Conservation (phyloP, 1,284 basidiomycete genomes). For the Apiotrichum sp. region DNA sequence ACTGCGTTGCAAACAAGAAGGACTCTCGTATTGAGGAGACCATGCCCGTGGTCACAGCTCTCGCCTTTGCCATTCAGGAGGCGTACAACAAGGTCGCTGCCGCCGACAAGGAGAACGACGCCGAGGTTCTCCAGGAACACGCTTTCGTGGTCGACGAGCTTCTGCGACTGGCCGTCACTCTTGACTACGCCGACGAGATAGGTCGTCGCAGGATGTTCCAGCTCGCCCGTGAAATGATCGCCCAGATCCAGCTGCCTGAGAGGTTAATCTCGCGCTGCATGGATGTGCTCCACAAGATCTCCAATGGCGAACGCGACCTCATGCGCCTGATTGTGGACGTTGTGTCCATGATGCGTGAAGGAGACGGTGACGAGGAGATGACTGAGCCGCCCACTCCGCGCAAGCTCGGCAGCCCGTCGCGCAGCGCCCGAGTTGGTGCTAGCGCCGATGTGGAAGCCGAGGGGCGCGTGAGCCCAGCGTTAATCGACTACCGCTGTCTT, state of each 20-base stretch:
- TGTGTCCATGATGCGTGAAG: constrained; percentile 68
- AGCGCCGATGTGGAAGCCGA: constrained; percentile 27
- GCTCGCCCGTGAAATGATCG: constrained; percentile 81
- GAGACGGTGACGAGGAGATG: constrained; percentile 50
- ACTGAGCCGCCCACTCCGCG: constrained; percentile 3
- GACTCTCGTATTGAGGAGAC: constrained; percentile 65
- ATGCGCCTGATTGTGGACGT: constrained; percentile 92
- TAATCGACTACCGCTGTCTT: constrained; percentile 77
- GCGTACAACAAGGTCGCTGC: constrained; percentile 65
- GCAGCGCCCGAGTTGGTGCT: too few relatives aligned
- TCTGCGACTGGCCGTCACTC: constrained; percentile 69
- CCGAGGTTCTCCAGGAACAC: constrained; percentile 50
- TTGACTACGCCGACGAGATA: constrained; percentile 93
- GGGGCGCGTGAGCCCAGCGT: constrained; percentile 50
- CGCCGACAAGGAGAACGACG: constrained; percentile 48
- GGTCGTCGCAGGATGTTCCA: constrained; percentile 87
- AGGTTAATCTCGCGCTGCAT: constrained; percentile 71
- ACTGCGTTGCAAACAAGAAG: constrained; percentile 62
- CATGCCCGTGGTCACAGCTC: constrained; percentile 80
- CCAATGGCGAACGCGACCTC: constrained; percentile 79
- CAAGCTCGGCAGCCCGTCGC: background rate
- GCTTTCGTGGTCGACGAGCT: constrained; percentile 78
- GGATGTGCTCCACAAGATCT: constrained; percentile 79
- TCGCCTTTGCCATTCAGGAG: constrained; percentile 79
- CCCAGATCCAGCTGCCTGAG: constrained; percentile 71